These are phyloP conservation scores for Fusarium globosum DNA, from an alignment of 2,329 filamentous ascomycete species.

Conservation along the genomic window DNA sequence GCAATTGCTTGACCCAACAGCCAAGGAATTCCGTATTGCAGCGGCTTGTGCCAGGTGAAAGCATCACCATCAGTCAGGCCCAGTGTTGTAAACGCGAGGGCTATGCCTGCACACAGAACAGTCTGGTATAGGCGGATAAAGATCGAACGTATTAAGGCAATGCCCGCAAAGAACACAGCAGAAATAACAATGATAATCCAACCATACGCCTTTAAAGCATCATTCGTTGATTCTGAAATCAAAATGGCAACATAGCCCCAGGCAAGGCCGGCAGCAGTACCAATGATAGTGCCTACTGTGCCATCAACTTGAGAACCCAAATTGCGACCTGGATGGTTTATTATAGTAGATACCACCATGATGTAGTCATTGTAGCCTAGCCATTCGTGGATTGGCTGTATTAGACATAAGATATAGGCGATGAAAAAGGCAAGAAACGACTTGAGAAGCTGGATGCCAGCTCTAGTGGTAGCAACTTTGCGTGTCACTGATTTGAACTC, in stretches of 20 bases:
- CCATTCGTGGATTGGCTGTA: conserved; percentile 60
- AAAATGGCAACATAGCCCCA: conserved; percentile 67
- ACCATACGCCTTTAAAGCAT: conserved; percentile 61
- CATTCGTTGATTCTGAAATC: conserved; percentile 61
- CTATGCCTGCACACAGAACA: conserved; percentile 65
- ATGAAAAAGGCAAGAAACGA: conserved; percentile 67
- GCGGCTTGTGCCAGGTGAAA: conserved; percentile 62
- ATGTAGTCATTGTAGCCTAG: conserved; percentile 66
- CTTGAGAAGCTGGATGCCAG: conserved; percentile 63
- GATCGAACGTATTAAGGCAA: conserved; percentile 65
- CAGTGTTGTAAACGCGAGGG: conserved; percentile 64
- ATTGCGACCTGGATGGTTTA: conserved; percentile 68
- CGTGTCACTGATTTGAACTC: conserved; percentile 54
- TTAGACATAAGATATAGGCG: conserved; percentile 66
- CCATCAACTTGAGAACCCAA: conserved; percentile 69
- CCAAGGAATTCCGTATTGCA: conserved; percentile 66
- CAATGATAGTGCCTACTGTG: conserved; percentile 62
- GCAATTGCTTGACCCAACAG: conserved; percentile 65
- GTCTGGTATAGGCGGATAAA: conserved; percentile 67
- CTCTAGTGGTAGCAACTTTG: conserved; percentile 59
- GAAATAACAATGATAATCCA: conserved; percentile 67
- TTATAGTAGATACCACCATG: conserved; percentile 65
- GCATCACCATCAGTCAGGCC: conserved; percentile 57
- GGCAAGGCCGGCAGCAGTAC: conserved; percentile 63
- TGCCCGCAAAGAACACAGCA: conserved; percentile 61